Conservation (phyloP, 1,139 yeast genomes). For the Nadsonia commutata region DNA sequence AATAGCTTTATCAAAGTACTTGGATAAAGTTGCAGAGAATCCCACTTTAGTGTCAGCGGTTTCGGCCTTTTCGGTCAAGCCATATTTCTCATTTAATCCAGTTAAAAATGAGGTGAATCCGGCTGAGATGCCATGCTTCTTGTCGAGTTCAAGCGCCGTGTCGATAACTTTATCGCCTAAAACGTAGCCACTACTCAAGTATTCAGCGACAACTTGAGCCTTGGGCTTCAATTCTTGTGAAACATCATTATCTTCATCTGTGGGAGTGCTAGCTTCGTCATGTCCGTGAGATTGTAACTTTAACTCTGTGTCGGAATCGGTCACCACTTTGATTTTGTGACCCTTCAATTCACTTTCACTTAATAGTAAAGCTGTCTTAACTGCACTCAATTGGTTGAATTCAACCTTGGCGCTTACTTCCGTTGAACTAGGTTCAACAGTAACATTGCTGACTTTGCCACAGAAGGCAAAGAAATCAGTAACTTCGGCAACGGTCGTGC, state of each 20-base stretch:
- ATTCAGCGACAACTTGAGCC: slow-evolving; percentile 60
- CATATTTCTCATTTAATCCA: slow-evolving; percentile 44
- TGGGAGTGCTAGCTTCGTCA: slow-evolving; percentile 20
- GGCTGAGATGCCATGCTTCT: slow-evolving; percentile 45
- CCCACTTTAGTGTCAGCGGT: slow-evolving; percentile 29
- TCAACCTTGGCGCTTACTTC: slow-evolving; percentile 33
- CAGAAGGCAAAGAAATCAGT: slow-evolving; percentile 64
- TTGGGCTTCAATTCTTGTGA: slow-evolving; percentile 70
- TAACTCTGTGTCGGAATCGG: slow-evolving; percentile 21
- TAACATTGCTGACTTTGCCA: slow-evolving; percentile 44
- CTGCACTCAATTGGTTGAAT: slow-evolving; percentile 48
- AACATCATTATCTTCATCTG: slow-evolving; percentile 17
- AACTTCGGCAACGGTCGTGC: slow-evolving; percentile 41
- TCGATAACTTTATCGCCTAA: slow-evolving; percentile 48
- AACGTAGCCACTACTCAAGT: slow-evolving; percentile 56
- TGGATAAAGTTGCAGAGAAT: slow-evolving; percentile 22
- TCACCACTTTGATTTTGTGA: slow-evolving; percentile 34
- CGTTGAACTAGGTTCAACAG: slow-evolving; percentile 20
- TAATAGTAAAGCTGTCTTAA: slow-evolving; percentile 56
- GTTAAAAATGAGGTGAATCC: slow-evolving; percentile 42
- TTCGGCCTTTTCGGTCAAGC: slow-evolving; percentile 38
- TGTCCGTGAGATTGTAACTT: slow-evolving; percentile 19
- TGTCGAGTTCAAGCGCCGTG: slow-evolving; percentile 42
- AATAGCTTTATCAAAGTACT: slow-evolving; percentile 36
- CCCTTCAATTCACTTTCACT: slow-evolving; percentile 66